These are phyloP conservation scores for Paramyrothecium roridum DNA, from an alignment of 2,329 filamentous ascomycete genomes.

Conservation along the genomic window DNA sequence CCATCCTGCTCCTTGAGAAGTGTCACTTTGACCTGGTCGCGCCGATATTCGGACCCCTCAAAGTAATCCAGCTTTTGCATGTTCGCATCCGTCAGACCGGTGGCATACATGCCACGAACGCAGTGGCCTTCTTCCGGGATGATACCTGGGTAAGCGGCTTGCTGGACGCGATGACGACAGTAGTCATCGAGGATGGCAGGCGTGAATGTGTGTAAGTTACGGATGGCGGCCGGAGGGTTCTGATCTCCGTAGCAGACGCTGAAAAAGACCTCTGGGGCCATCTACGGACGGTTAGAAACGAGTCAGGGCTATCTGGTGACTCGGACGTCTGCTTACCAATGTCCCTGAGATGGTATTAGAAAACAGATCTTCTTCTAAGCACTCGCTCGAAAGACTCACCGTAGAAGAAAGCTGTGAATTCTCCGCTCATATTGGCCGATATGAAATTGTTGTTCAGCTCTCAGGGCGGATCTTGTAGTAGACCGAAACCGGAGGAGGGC, in stretches of 20 bases:
- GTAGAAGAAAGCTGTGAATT: conserved; percentile 54
- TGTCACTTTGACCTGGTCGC: conserved; percentile 53
- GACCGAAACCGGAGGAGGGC: not conserved
- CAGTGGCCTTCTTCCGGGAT: conserved; percentile 49
- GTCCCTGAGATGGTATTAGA: conserved; percentile 8
- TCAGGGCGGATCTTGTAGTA: not conserved
- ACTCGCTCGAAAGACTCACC: conserved; percentile 30
- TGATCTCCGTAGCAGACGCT: conserved; percentile 71
- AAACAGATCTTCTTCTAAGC: not conserved
- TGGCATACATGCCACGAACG: conserved; percentile 74
- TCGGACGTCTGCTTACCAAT: conserved; percentile 23
- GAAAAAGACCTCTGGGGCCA: conserved; percentile 85
- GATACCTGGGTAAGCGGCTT: conserved; percentile 80
- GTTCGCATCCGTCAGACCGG: conserved; percentile 75
- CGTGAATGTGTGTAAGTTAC: conserved; percentile 58
- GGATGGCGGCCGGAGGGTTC: conserved; percentile 42
- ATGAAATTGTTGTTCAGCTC: not conserved
- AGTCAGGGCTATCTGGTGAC: conserved; percentile 22
- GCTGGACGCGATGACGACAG: conserved; percentile 65
- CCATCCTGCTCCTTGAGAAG: conserved; percentile 40
- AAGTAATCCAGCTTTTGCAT: conserved; percentile 75
- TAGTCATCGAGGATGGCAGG: conserved; percentile 75
- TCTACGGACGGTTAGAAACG: conserved; percentile 34
- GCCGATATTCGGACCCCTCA: conserved; percentile 72
- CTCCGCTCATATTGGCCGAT: conserved; percentile 33